Evolutionary conservation across 768 basidiomycete species (phyloP), one percentile per base, ranked within the genome.

Genomic region (Phanerochaete sordida): DNA sequence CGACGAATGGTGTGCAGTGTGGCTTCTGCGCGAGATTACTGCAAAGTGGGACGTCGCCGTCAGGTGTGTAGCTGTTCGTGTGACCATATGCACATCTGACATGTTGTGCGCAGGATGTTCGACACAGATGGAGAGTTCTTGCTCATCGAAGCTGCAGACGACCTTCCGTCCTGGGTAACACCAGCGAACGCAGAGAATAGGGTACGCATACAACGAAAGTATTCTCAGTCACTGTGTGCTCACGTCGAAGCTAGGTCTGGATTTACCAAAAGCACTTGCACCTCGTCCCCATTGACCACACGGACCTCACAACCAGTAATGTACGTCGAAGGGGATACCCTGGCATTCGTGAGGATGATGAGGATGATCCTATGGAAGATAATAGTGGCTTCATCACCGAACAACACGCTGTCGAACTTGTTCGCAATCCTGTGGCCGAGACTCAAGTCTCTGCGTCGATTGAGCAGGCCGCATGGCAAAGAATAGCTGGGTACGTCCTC

Each of bases 61-160:
- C 58, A 87, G 89, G 94, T 95, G 64, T 59, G 81, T 26, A 21
- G 4, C 30, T 59, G 4, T 15, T 33, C 19, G 7, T 35, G 54
- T 57, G 24, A 52, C 21, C 24, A 15, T 21, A 6, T 37, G 33
- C 28, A 13, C 21, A 7, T 31, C 49, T 28, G 28, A 15, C 51
- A 23, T 23, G 30, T 35, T 19, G 15, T 24, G 0, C 35, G 35
- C 64, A 90, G 88, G 64, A 82, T 89, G 13, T 86, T 83, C 60
- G 97, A 99, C 75, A 88, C 90, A 4, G 96, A 98, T 72, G 97
- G 97, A 27, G 93, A 98, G 66, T 98, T 98, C 69, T 75, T 98
- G 47, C 80, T 99, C 58, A 98, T 98, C 61, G 97, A 99, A 75
- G 96, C 94, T 3, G 97, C 97, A 23, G 90, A 97, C 54, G 81